A percentile compares a stretch with the other conserved stretches of the same genome.
Evolutionary conservation across 1,139 yeast species (phyloP).

Genomic region (Sugiyamaella grinbergsii): DNA sequence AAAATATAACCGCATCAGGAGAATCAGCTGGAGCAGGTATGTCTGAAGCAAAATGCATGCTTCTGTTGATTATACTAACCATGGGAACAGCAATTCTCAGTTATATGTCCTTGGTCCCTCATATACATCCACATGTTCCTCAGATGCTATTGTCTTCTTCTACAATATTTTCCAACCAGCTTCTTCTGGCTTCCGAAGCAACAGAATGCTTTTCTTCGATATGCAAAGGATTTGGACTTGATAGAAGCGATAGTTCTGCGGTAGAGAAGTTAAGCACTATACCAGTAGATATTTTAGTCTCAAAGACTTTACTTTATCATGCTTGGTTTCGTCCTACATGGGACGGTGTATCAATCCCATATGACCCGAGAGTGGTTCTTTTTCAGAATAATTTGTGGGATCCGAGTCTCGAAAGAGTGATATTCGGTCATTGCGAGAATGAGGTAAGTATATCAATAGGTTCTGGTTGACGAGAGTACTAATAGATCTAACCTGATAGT

Average conservation of each 20-base stretch:
- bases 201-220: slow-evolving; percentile 2
- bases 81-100: slow-evolving; percentile 3
- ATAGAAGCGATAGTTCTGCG: neutral
- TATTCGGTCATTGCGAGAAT: slow-evolving; percentile 17
- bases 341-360: slow-evolving; percentile 16
- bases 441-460: slow-evolving; percentile 4
- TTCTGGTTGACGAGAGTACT: neutral
- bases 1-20: slow-evolving; percentile 42
- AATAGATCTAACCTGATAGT: slow-evolving; percentile 1
- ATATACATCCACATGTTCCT: slow-evolving; percentile 4
- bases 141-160: slow-evolving; percentile 14
- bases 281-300: neutral
- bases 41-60: too few species aligned
- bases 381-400: slow-evolving; percentile 1
- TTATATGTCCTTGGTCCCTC: slow-evolving; percentile 12
- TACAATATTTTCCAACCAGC: slow-evolving; percentile 12
- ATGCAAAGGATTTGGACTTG: slow-evolving; percentile 3
- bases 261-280: neutral
- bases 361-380: slow-evolving; percentile 7
- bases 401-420: neutral
- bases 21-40: slow-evolving; percentile 45
- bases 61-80: too few species aligned
- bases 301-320: neutral
- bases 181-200: slow-evolving; percentile 3
- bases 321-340: slow-evolving; percentile 12